Percentiles rank a stretch among this genome's conserved stretches.
These are phyloP conservation scores for Pythium volutum DNA, from an alignment of 352 stramenopile species.

Conservation along the genomic window DNA sequence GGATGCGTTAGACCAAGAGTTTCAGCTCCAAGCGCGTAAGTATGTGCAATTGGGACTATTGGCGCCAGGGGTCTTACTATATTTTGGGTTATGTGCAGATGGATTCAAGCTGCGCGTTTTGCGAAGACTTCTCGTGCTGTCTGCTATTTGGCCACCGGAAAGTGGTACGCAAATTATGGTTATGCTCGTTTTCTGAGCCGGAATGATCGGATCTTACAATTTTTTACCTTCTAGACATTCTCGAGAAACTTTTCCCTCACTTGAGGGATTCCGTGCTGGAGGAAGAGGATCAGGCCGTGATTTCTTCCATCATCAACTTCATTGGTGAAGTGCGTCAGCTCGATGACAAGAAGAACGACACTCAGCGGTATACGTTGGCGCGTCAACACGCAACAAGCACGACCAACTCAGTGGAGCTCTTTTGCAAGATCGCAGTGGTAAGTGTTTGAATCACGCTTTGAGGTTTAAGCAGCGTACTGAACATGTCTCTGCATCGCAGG, in stretches of 20 bases:
- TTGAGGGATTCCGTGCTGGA: constrained; percentile 17
- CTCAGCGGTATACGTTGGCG: not conserved
- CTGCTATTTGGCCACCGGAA: constrained; percentile 14
- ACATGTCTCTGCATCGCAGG: constrained; percentile 7
- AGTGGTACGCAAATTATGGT: constrained; percentile 2
- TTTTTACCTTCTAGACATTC: constrained; percentile 9
- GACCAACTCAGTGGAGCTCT: constrained; percentile 19
- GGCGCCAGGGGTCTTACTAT: not conserved
- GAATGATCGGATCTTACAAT: not conserved
- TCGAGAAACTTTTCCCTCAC: constrained; percentile 15
- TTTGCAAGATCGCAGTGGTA: constrained; percentile 25
- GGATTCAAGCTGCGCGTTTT: constrained; percentile 22
- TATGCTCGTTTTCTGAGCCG: not conserved
- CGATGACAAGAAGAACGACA: not conserved
- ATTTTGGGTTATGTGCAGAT: constrained; percentile 10
- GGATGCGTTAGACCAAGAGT: constrained; percentile 8
- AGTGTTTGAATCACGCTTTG: not conserved
- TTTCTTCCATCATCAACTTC: constrained; percentile 15
- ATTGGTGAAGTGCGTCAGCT: constrained; percentile 16
- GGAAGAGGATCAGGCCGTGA: constrained; percentile 6
- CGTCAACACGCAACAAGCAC: constrained; percentile 15
- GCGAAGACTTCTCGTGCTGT: constrained; percentile 14
- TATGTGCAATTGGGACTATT: not conserved
- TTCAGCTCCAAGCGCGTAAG: constrained; percentile 22
- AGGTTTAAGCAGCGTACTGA: not conserved